Conservation (phyloP, 2,329 filamentous ascomycete species). For the Fusarium pseudoanthophilum region DNA sequence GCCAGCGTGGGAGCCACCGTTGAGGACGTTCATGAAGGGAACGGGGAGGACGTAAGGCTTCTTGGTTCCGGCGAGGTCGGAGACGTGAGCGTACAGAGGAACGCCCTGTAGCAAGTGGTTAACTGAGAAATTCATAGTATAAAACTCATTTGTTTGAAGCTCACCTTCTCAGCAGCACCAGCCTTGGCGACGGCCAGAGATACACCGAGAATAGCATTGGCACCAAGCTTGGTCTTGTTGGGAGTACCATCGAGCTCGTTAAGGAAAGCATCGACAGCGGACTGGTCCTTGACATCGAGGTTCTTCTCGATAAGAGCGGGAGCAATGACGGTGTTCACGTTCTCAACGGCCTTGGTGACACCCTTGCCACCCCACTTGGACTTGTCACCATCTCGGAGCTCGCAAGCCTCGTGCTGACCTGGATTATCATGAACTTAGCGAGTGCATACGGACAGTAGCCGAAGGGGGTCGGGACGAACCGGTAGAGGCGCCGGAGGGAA, state of each 20-base stretch:
- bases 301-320: constrained; percentile 85
- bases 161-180: constrained; percentile 84
- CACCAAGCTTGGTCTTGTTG: constrained; percentile 89
- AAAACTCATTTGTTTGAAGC: constrained; percentile 9
- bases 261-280: constrained; percentile 84
- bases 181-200: constrained; percentile 88
- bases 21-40: constrained; percentile 94
- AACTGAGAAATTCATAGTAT: constrained; percentile 14
- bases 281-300: constrained; percentile 88
- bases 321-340: constrained; percentile 84
- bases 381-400: constrained; percentile 92
- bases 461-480: constrained; percentile 65
- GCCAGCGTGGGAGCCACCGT: constrained; percentile 95
- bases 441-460: constrained; percentile 31
- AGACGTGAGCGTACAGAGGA: constrained; percentile 88
- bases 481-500: constrained; percentile 95
- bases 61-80: constrained; percentile 88
- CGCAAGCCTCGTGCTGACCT: constrained; percentile 91
- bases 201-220: constrained; percentile 90
- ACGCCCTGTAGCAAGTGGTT: constrained; percentile 64
- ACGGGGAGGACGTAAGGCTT: constrained; percentile 91
- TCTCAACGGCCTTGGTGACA: constrained; percentile 85
- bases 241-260: constrained; percentile 84
- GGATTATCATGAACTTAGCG: constrained; percentile 47
- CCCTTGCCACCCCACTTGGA: constrained; percentile 87